Evolutionary conservation across 1,139 yeast species (phyloP).

Genomic region (Scheffersomyces lignicola): DNA sequence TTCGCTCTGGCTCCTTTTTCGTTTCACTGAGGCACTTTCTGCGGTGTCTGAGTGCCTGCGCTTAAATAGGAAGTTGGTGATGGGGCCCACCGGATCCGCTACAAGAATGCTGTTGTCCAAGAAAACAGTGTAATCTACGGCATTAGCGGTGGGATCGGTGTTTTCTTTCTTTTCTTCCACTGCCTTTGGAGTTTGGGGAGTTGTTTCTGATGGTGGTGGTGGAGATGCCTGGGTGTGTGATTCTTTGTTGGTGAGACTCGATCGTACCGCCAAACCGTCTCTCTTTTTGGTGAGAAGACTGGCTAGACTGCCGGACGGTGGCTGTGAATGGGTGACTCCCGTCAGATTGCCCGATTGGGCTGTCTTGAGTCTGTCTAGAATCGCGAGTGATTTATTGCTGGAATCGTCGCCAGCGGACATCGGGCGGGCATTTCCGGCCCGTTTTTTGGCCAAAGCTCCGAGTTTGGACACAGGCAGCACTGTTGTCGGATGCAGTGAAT

Average conservation of each 20-base stretch:
- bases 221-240: not conserved
- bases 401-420: constrained; percentile 4
- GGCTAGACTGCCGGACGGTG: not conserved
- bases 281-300: not conserved
- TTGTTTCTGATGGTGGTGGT: constrained; percentile 2
- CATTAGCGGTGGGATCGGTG: not conserved
- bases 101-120: constrained; percentile 22
- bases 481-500: constrained; percentile 7
- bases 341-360: not conserved
- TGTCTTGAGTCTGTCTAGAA: constrained; percentile 17
- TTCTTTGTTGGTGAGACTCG: not conserved
- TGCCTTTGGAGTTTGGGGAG: not conserved
- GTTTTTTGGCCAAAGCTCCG: constrained; percentile 48
- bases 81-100: constrained; percentile 14
- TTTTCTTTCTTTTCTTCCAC: not conserved
- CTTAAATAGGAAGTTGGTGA: constrained; percentile 21
- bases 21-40: constrained; percentile 15
- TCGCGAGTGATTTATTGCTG: constrained; percentile 20
- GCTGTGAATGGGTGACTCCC: too few relatives aligned
- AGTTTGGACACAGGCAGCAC: constrained; percentile 40
- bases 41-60: constrained; percentile 6
- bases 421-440: constrained; percentile 21
- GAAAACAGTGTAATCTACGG: constrained; percentile 8
- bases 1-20: constrained; percentile 21
- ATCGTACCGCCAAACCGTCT: constrained; percentile 1